A percentile compares a stretch with the other conserved stretches of the same genome.
phyloP scores from a whole-genome alignment of 2,329 filamentous ascomycete genomes.

The Apiospora arundinis region DNA sequence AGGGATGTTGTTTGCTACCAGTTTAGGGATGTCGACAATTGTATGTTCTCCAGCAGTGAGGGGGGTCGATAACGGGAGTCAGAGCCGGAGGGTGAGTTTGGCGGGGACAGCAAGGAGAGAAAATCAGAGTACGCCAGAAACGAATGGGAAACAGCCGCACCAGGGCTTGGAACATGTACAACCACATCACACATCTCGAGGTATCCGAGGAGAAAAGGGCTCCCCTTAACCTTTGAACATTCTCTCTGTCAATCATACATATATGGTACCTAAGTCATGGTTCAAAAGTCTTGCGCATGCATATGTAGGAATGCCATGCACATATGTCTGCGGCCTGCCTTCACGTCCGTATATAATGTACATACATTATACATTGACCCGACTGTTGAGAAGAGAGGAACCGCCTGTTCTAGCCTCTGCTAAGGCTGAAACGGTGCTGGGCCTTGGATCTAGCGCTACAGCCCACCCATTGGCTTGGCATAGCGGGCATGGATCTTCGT shows the following conservation, averaged over 20 bases:
- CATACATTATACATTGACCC: slow-evolving; percentile 15
- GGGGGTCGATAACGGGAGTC: not conserved
- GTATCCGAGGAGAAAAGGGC: not conserved
- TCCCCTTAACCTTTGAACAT: too few relatives aligned
- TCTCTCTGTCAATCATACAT: not conserved
- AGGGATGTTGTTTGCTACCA: not conserved
- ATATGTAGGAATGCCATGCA: not conserved
- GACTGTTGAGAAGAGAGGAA: not conserved
- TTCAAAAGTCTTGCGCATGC: slow-evolving; percentile 16
- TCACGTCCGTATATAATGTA: slow-evolving; percentile 14
- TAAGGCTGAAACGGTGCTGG: slow-evolving; percentile 13
- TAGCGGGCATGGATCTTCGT: not conserved
- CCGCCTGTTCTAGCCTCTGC: slow-evolving; percentile 6
- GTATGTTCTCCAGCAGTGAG: not conserved
- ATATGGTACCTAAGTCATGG: not conserved
- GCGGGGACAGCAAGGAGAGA: not conserved
- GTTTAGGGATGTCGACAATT: not conserved
- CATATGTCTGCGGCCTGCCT: not conserved
- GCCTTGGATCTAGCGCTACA: not conserved
- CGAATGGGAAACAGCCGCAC: not conserved
- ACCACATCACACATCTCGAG: not conserved
- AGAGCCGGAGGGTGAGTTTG: not conserved
- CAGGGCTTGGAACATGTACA: not conserved
- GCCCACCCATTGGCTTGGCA: not conserved
- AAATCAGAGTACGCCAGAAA: not conserved